Percentiles rank a stretch among this genome's conserved stretches.
Evolutionary conservation across 2,329 filamentous ascomycete genomes (phyloP).

Genomic region (Blumeriella jaapii): DNA sequence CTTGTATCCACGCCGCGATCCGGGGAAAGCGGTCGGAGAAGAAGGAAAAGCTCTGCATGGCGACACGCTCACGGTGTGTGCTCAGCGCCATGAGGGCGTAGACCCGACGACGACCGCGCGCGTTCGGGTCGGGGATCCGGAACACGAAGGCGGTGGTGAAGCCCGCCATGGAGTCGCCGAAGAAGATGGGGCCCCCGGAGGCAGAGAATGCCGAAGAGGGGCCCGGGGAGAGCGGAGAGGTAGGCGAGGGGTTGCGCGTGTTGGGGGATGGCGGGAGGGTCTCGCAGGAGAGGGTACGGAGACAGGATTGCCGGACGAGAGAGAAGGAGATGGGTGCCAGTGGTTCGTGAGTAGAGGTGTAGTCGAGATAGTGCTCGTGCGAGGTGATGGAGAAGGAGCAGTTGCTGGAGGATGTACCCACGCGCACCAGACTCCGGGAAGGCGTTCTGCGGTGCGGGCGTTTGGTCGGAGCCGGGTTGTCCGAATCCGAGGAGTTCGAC

Average conservation of each 20-base stretch:
- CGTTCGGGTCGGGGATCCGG: constrained; percentile 55
- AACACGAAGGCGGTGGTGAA: constrained; percentile 63
- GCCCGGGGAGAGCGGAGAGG: constrained; percentile 31
- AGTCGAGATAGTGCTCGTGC: constrained; percentile 57
- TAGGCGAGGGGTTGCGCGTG: constrained; percentile 28
- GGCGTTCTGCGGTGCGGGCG: constrained; percentile 10
- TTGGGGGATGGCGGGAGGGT: constrained; percentile 44
- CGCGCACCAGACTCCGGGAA: constrained; percentile 13
- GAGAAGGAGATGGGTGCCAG: constrained; percentile 50
- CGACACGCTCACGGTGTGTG: constrained; percentile 51
- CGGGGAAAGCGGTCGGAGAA: constrained; percentile 52
- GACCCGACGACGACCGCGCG: constrained; percentile 55
- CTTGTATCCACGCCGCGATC: constrained; percentile 53
- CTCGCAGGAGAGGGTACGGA: constrained; percentile 55
- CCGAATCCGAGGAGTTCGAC: constrained; percentile 22
- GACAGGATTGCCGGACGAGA: constrained; percentile 53
- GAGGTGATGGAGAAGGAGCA: constrained; percentile 34
- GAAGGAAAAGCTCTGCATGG: constrained; percentile 55
- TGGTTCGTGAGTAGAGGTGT: constrained; percentile 57
- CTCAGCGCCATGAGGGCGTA: constrained; percentile 56
- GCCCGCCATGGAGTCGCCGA: constrained; percentile 51
- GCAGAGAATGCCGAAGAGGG: constrained; percentile 33
- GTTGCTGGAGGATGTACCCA: constrained; percentile 20
- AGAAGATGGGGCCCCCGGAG: constrained; percentile 56
- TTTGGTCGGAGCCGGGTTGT: constrained; percentile 16